Evolutionary conservation across 2,329 filamentous ascomycete genomes (phyloP).

Genomic region (Neoarthrinium moseri): DNA sequence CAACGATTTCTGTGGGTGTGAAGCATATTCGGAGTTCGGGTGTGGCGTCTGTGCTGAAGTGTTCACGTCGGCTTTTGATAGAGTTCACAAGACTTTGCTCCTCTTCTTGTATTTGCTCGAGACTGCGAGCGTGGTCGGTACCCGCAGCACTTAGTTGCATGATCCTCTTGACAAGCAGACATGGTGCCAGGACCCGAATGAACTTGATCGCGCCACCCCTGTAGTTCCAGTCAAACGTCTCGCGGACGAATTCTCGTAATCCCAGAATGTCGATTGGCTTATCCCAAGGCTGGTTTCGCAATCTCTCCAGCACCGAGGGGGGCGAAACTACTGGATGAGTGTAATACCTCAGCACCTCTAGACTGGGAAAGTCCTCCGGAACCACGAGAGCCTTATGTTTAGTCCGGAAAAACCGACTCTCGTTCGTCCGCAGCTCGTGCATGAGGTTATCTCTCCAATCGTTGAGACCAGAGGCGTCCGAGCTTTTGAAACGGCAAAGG

Average conservation of each 20-base stretch:
- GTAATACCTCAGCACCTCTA: constrained; percentile 80
- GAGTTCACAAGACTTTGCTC: constrained; percentile 58
- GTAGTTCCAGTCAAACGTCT: constrained; percentile 85
- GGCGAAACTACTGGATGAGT: constrained; percentile 81
- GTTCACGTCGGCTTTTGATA: constrained; percentile 66
- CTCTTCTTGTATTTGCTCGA: constrained; percentile 37
- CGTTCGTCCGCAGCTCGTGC: constrained; percentile 79
- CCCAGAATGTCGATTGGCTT: constrained; percentile 61
- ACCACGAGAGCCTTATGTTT: constrained; percentile 74
- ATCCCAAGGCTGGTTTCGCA: constrained; percentile 61
- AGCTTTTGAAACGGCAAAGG: constrained; percentile 63
- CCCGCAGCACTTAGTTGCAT: constrained; percentile 35
- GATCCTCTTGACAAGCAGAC: constrained; percentile 65
- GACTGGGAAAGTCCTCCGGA: constrained; percentile 77
- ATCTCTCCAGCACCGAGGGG: constrained; percentile 49
- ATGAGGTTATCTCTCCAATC: constrained; percentile 72
- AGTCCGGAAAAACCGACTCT: constrained; percentile 74
- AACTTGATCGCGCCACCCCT: constrained; percentile 80
- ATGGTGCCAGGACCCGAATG: constrained; percentile 75
- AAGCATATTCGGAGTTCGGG: constrained; percentile 79
- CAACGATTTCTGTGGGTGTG: constrained; percentile 72
- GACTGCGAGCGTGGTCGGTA: constrained; percentile 23
- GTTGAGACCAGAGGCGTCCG: constrained; percentile 57
- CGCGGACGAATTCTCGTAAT: constrained; percentile 70
- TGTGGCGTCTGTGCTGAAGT: constrained; percentile 72